Percentiles rank a stretch among this genome's conserved stretches.
Conservation (phyloP, 148 eudicot genomes). For the Dysphania ambrosioides region DNA sequence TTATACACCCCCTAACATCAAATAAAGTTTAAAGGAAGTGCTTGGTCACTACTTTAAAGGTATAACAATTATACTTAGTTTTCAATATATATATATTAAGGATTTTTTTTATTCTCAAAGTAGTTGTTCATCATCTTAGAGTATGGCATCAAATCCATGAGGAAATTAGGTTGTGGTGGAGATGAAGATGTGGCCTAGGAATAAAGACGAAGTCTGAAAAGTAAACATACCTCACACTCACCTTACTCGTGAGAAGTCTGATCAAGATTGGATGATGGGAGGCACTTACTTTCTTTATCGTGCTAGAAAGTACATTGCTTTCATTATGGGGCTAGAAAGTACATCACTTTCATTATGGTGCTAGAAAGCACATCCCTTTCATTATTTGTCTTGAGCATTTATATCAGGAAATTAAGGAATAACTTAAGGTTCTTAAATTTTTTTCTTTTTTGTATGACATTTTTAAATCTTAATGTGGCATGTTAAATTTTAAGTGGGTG, state of each 20-base stretch:
- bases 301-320: slow-evolving; percentile 90
- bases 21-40: slow-evolving; percentile 84
- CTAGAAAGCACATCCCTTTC: too few species aligned
- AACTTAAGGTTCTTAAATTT: too few species aligned
- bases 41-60: slow-evolving; percentile 48
- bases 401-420: not conserved
- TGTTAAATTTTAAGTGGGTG: too few species aligned
- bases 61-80: slow-evolving; percentile 53
- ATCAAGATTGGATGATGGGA: slow-evolving; percentile 99
- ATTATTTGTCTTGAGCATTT: not conserved
- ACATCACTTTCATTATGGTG: too few species aligned
- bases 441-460: too few species aligned
- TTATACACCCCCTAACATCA: too few species aligned
- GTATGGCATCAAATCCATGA: slow-evolving; percentile 87
- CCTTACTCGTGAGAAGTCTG: slow-evolving; percentile 97
- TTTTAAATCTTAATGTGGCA: too few species aligned
- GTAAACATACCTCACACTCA: slow-evolving; percentile 99
- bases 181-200: slow-evolving; percentile 83
- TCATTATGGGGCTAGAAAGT: too few species aligned
- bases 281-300: slow-evolving; percentile 99
- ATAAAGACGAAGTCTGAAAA: slow-evolving; percentile 97
- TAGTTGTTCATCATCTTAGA: slow-evolving; percentile 66
- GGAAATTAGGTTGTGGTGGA: slow-evolving; percentile 89
- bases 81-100: slow-evolving; percentile 60
- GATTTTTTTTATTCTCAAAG: slow-evolving; percentile 66